phyloP scores from a whole-genome alignment of 805 yeast species.

The Starmerella etchellsii region DNA sequence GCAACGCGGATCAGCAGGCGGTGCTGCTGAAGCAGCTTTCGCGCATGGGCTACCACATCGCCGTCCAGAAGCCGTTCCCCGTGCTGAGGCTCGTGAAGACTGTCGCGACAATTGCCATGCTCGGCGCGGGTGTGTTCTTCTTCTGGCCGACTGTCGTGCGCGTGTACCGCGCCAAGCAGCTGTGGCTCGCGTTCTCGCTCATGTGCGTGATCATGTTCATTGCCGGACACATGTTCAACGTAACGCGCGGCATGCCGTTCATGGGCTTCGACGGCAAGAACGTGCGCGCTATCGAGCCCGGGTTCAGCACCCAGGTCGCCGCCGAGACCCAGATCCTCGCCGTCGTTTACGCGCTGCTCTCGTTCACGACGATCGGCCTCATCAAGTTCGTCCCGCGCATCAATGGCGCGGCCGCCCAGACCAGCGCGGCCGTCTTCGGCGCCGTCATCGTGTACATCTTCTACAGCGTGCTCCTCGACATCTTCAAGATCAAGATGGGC shows the following conservation, averaged over 20 bases:
- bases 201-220: conserved; percentile 56
- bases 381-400: conserved; percentile 44
- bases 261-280: conserved; percentile 35
- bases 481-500: conserved; percentile 56
- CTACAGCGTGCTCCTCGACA: conserved; percentile 50
- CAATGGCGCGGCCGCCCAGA: conserved; percentile 34
- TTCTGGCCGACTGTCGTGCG: conserved; percentile 27
- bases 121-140: conserved; percentile 10
- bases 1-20: conserved; percentile 19
- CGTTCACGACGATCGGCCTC: conserved; percentile 47
- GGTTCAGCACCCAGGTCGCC: conserved; percentile 68
- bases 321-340: conserved; percentile 82
- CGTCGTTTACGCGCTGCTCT: conserved; percentile 43
- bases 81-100: conserved; percentile 18
- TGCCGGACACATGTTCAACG: conserved; percentile 88
- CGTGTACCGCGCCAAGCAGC: conserved; percentile 37
- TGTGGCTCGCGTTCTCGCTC: conserved; percentile 67
- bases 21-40: conserved; percentile 18
- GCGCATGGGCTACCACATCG: conserved; percentile 21
- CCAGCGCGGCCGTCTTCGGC: conserved; percentile 37
- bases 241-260: conserved; percentile 57
- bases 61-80: conserved; percentile 26
- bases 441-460: conserved; percentile 38
- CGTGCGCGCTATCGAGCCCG: conserved; percentile 43
- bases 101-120: conserved; percentile 11